phyloP scores from a whole-genome alignment of 768 basidiomycete species.

The Mycena maculata region DNA sequence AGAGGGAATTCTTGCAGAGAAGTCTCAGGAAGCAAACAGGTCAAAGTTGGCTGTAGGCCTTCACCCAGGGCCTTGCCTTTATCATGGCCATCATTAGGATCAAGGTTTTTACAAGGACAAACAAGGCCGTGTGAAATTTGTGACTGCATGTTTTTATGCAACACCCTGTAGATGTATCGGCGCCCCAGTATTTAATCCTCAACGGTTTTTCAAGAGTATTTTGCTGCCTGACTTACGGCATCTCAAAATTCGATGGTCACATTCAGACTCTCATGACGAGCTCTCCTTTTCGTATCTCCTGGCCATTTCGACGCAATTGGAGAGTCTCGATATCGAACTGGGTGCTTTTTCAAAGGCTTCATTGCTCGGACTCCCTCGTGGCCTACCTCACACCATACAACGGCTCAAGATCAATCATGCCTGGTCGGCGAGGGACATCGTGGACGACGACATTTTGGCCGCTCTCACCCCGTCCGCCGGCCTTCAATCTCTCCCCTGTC shows the following conservation, averaged over 20 bases:
- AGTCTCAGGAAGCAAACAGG: too few species aligned
- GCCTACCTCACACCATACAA: background rate
- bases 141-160: too few species aligned
- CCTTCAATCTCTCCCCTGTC: background rate
- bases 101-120: too few species aligned
- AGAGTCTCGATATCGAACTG: background rate
- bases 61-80: too few species aligned
- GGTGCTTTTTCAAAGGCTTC: background rate
- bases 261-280: background rate
- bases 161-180: background rate
- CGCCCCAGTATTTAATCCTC: background rate
- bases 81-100: too few species aligned
- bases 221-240: conserved; percentile 1
- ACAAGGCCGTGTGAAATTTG: too few species aligned
- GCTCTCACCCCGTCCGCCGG: background rate
- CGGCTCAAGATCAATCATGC: background rate
- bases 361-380: background rate
- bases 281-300: background rate
- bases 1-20: too few species aligned
- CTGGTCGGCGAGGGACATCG: too few species aligned
- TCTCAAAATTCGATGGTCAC: background rate
- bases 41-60: too few species aligned
- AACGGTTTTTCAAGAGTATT: background rate
- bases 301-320: background rate
- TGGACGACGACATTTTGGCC: background rate